phyloP scores from a whole-genome alignment of 108 stramenopile genomes.

The Fragilaria crotonensis region DNA sequence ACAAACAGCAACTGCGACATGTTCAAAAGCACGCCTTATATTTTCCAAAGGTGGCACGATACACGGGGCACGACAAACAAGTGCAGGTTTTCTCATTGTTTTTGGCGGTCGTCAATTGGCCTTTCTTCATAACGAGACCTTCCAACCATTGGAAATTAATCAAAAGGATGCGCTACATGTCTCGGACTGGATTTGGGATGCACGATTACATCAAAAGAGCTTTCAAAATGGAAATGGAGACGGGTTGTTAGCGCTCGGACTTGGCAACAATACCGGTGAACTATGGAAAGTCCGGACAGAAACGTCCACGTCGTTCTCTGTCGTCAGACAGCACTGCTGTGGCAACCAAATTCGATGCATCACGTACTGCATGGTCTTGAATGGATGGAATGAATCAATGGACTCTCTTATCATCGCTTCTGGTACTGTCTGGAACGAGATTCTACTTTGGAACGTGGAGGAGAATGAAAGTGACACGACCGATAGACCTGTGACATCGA shows the following conservation, averaged over 20 bases:
- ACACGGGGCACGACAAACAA: neutral
- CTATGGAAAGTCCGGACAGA: constrained; percentile 35
- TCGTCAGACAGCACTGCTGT: constrained; percentile 8
- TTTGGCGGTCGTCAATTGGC: constrained; percentile 1
- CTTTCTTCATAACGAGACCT: neutral
- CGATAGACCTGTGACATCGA: neutral
- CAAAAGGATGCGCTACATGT: constrained; percentile 7
- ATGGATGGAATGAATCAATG: constrained; percentile 11
- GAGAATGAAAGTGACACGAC: neutral
- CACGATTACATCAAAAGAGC: constrained; percentile 18
- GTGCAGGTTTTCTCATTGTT: neutral
- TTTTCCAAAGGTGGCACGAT: neutral
- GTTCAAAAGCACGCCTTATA: neutral
- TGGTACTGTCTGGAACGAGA: constrained; percentile 57
- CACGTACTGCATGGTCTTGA: constrained; percentile 40
- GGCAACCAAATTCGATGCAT: constrained; percentile 30
- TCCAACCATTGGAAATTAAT: neutral
- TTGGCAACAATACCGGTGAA: constrained; percentile 46
- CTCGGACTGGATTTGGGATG: constrained; percentile 63
- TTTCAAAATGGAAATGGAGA: neutral
- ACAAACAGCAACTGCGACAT: neutral
- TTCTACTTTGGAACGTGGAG: constrained; percentile 32
- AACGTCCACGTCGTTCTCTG: neutral
- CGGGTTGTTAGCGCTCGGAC: constrained; percentile 28
- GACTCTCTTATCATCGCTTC: constrained; percentile 16